Base-by-base conservation (phyloP, 2,329 filamentous ascomycete genomes). In the Hymenoscyphus salicellus region DNA sequence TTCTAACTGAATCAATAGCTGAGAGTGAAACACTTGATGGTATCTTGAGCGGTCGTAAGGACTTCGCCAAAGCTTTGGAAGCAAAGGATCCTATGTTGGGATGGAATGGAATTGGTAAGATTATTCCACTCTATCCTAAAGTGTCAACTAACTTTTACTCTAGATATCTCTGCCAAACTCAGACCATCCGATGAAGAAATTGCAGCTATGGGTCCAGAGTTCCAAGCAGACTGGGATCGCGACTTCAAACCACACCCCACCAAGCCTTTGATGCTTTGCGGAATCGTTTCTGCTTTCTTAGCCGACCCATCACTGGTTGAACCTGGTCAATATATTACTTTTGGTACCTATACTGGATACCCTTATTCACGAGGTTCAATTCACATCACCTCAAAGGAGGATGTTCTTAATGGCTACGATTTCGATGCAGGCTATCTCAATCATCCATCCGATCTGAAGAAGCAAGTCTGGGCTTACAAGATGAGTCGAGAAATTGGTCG, bases 391-490 rank as follows among this genome's bases (percentile, higher is more conserved):
- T 74, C 78, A 2, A 70, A 75, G 0, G 66, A 80, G 1, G 74
- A 78, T 16, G 74, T 79, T 2, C 70, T 75, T 8, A 80, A 83
- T 28, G 74, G 78, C 0, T 75, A 82, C 4, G 82, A 87, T 65
- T 88, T 89, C 63, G 80, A 86, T 60, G 77, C 81, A 0, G 86
- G 86, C 7, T 87, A 82, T 73, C 79, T 89, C 36, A 80, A 75
- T 4, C 82, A 88, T 61, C 69, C 76, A 1, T 74, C 85, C n/a
- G 86, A 89, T 71, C 36, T 88, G 32, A 83, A 83, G 72, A 84
- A 81, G 70, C 81, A 84, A 14, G 69, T 86, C 11, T 89, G 86
- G 86, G 81, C 78, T 0, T 90, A 90, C 78, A 90, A 90, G 75
- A 84, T 83, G 70, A 79, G 81, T n/a, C 84, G 88, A 2, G 86